A percentile compares a stretch with the other conserved stretches of the same genome.
Evolutionary conservation across 306 rosid genomes (phyloP).

Genomic region (Fagus crenata): DNA sequence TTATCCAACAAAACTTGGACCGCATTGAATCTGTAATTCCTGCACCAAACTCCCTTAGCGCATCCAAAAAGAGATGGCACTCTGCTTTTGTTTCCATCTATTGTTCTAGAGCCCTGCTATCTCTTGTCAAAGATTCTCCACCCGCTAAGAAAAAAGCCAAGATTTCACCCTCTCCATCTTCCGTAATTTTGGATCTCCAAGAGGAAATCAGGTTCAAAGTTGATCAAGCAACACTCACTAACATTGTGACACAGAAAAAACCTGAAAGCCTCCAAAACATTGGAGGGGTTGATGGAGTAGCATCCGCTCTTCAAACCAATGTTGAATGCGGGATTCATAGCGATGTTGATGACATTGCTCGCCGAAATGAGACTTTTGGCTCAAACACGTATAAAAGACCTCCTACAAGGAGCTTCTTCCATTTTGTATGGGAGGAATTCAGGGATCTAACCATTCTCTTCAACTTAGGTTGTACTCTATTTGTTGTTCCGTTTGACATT

Average conservation of each 20-base stretch:
- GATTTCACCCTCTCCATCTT: not conserved
- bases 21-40: not conserved
- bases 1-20: too few species aligned
- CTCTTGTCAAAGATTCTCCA: not conserved
- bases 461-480: slow-evolving; percentile 21
- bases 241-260: slow-evolving; percentile 27
- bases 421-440: slow-evolving; percentile 19
- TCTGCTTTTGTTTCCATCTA: too few species aligned
- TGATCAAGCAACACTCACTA: not conserved
- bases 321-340: too few species aligned
- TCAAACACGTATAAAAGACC: slow-evolving; percentile 25
- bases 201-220: too few species aligned
- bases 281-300: too few species aligned
- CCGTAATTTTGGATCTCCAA: not conserved
- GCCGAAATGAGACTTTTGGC: slow-evolving; percentile 3
- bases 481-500: slow-evolving; percentile 31
- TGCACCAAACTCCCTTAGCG: not conserved
- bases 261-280: not conserved
- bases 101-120: not conserved
- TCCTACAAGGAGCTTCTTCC: slow-evolving; percentile 26
- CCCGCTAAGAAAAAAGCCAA: not conserved
- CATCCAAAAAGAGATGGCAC: too few species aligned
- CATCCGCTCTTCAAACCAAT: too few species aligned
- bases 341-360: not conserved
- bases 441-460: slow-evolving; percentile 26